Percentiles rank a stretch among this genome's conserved stretches.
These are phyloP conservation scores for Trifolium dubium DNA, from an alignment of 306 rosid genomes.

Conservation along the genomic window DNA sequence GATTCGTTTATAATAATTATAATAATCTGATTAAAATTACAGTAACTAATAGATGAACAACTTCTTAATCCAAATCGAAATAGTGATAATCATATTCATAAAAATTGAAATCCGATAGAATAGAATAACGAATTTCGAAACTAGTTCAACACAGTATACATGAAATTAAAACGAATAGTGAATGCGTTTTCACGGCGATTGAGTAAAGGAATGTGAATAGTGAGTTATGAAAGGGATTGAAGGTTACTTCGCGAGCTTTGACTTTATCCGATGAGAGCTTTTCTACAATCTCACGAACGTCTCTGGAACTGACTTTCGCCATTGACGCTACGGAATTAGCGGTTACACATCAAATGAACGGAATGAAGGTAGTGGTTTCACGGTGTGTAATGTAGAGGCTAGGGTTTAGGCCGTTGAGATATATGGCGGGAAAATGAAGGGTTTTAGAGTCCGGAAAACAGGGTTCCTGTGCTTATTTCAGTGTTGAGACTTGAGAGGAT, in stretches of 20 bases:
- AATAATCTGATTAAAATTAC: slow-evolving; percentile 12
- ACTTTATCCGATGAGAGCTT: slow-evolving; percentile 86
- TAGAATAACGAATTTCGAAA: slow-evolving; percentile 9
- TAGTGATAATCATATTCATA: neutral
- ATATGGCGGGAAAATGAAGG: slow-evolving; percentile 53
- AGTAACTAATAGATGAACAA: slow-evolving; percentile 1
- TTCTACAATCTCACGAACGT: slow-evolving; percentile 71
- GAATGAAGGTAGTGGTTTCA: slow-evolving; percentile 1
- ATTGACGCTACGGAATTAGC: slow-evolving; percentile 36
- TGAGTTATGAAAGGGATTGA: slow-evolving; percentile 29
- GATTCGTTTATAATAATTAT: neutral
- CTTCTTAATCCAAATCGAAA: slow-evolving; percentile 8
- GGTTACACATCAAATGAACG: neutral
- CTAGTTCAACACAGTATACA: slow-evolving; percentile 2
- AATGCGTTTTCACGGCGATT: slow-evolving; percentile 18
- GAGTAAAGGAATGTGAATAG: slow-evolving; percentile 10
- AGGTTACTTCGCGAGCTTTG: slow-evolving; percentile 81
- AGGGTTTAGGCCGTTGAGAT: slow-evolving; percentile 43
- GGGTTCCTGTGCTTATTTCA: neutral
- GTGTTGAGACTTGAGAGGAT: neutral
- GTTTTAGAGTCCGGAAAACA: slow-evolving; percentile 29
- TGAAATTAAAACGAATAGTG: slow-evolving; percentile 14
- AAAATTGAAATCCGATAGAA: neutral
- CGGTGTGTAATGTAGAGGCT: slow-evolving; percentile 23
- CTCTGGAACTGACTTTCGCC: slow-evolving; percentile 70